Base-by-base conservation (phyloP, 106 monocot species). In the Dactylorhiza incarnata region DNA sequence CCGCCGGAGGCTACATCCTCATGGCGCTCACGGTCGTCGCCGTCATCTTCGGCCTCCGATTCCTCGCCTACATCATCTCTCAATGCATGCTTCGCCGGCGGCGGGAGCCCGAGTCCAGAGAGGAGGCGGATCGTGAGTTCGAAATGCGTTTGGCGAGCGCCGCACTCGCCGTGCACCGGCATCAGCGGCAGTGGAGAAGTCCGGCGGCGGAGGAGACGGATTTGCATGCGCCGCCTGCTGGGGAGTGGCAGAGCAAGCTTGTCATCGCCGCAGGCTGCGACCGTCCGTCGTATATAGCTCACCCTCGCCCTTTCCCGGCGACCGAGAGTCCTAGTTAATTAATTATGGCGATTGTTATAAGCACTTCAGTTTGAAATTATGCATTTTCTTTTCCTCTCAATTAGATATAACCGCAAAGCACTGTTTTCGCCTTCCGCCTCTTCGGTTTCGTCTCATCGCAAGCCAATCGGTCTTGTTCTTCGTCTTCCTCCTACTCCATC, bases 161-260 rank as follows among this genome's bases (percentile, higher is more conserved):
- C 3, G 45, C 43, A 8, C 45, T n/a, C 43, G 16, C 45, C 17
- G 1, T 17, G 14, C 69, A 45, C 45, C 47, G 48, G 19, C 2
- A 20, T 22, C 49, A 20, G 69, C 69, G 45, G 49, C 48, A 49
- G 10, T 72, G 72, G 72, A 19, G 47, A 9, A 16, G 45, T 14
- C 45, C 20, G 15, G 69, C 45, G 16, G 45, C 24, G 45, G 19
- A 44, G 13, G 19, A 14, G 69, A 0, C 43, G 1, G 15, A 15
- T 37, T 16, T 9, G 17, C 69, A 22, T 43, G 17, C 43, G 15
- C 8, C 44, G 45, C 16, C 45, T 4, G 69, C 17, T 1, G 72
- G 49, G 10, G 49, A 49, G 22, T 72, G 72, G 48, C 72, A 72
- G 49, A 72, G 48, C 72, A 72, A 49, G 48, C 72, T 72, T 49